A percentile compares a stretch with the other conserved stretches of the same genome.
Evolutionary conservation across 805 yeast genomes (phyloP).

Genomic region (Metschnikowia arizonensis): DNA sequence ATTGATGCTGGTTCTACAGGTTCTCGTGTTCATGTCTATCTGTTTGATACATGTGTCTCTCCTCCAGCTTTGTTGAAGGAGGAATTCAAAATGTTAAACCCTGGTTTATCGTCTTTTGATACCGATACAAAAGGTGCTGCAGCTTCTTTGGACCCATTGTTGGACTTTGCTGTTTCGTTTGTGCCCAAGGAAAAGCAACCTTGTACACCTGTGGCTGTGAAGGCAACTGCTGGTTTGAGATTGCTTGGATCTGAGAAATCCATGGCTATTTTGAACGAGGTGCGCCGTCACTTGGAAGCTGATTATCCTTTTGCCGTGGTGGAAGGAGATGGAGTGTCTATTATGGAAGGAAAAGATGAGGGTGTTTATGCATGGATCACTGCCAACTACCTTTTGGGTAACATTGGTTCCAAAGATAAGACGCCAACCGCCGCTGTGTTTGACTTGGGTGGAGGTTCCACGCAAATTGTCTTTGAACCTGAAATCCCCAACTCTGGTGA

Average conservation of each 20-base stretch:
- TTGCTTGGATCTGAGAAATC: slow-evolving; percentile 75
- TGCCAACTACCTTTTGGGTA: slow-evolving; percentile 86
- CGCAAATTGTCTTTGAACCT: slow-evolving; percentile 98
- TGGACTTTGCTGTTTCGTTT: slow-evolving; percentile 66
- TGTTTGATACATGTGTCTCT: slow-evolving; percentile 78
- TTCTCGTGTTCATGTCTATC: slow-evolving; percentile 90
- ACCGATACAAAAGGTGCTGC: slow-evolving; percentile 85
- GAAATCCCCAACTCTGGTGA: slow-evolving; percentile 52
- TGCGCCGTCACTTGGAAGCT: slow-evolving; percentile 65
- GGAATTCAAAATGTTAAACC: slow-evolving; percentile 81
- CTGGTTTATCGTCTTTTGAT: slow-evolving; percentile 86
- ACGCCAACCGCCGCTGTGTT: slow-evolving; percentile 93
- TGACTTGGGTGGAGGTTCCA: slow-evolving; percentile 97
- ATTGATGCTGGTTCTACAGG: slow-evolving; percentile 98
- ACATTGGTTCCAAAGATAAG: slow-evolving; percentile 77
- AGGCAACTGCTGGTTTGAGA: slow-evolving; percentile 97
- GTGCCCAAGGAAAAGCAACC: slow-evolving; percentile 70
- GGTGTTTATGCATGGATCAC: slow-evolving; percentile 99
- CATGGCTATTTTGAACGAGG: slow-evolving; percentile 66
- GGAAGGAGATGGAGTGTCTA: slow-evolving; percentile 76
- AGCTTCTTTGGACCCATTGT: slow-evolving; percentile 75
- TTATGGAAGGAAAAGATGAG: slow-evolving; percentile 96
- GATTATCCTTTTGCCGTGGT: slow-evolving; percentile 93
- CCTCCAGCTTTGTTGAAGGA: slow-evolving; percentile 82
- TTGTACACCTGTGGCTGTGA: slow-evolving; percentile 93